A percentile compares a stretch with the other conserved stretches of the same genome.
Conservation (phyloP, 148 eudicot genomes). For the Rhododendron williamsianum region DNA sequence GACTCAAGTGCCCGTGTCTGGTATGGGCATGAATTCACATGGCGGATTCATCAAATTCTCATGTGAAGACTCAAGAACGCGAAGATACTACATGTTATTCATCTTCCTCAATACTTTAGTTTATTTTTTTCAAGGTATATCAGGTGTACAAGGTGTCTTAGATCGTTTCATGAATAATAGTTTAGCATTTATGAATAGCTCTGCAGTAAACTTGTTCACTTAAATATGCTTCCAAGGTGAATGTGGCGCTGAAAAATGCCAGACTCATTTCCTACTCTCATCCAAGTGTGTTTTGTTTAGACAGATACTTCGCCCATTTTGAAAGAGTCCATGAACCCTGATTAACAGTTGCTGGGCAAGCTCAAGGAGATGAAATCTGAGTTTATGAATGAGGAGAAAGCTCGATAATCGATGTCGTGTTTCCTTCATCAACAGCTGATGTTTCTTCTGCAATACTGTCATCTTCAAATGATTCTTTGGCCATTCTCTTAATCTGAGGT, state of each 20-base stretch:
- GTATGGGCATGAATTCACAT: neutral
- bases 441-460: slow-evolving; percentile 5
- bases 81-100: neutral
- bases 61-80: neutral
- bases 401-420: slow-evolving; percentile 15
- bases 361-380: slow-evolving; percentile 1
- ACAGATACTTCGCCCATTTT: neutral
- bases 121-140: neutral
- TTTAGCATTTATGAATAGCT: neutral
- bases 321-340: neutral
- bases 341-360: neutral
- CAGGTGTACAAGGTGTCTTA: neutral
- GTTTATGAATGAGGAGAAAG: neutral
- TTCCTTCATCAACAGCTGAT: slow-evolving; percentile 13
- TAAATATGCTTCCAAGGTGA: neutral
- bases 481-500: neutral
- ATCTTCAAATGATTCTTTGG: slow-evolving; percentile 9
- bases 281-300: neutral
- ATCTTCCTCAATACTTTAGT: neutral
- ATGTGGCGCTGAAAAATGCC: neutral
- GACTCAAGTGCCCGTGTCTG: neutral
- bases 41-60: neutral
- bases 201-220: neutral
- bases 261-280: neutral
- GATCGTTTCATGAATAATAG: neutral